Evolutionary conservation across 2,329 filamentous ascomycete genomes (phyloP), one percentile per base, ranked within the genome.

Genomic region (Talaromyces sp.): DNA sequence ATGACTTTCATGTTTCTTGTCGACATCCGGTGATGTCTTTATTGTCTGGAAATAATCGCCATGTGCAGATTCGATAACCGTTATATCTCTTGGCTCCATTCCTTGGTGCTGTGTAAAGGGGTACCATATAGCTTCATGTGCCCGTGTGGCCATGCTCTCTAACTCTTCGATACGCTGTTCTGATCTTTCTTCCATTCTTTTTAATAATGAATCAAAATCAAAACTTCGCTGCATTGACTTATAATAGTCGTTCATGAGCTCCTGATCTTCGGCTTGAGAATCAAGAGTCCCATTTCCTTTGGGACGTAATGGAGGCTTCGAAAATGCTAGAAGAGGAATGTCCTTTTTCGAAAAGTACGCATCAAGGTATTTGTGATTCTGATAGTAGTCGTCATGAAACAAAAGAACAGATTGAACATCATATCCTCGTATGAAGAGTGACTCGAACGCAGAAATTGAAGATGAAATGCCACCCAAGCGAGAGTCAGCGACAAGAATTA

Each of bases 51-150:
- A 96, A 73, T 87, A 88, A 72, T 94, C 91, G 8, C 89, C 90
- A 66, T 90, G 85, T 0, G 92, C 92, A 0, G 91, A 94, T 73
- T 96, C 92, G 64, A 96, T 93, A 0, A 88, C 84, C 0, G 88
- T 84, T 54, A 96, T 91, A 15, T 87, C 86, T 1, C 86, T 77
- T 5, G 86, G 76, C 0, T 81, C 80, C 69, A 91, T 80, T 59
- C 85, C 82, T 47, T 86, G 86, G 67, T 96, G 92, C 70, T 96
- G 92, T 0, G 91, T 93, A 71, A 96, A 96, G 0, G 92, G 92
- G 70, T 94, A 94, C 92, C 92, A 96, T 43, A 96, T 92, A 2
- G 81, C 81, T 10, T 84, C 74, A 63, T 87, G 81, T 0, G 92
- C 91, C 47, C 84, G 81, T 1, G 78, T 72, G 0, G 87, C 79